phyloP scores from a whole-genome alignment of 345 rosid genomes.

The Kandelia obovata region DNA sequence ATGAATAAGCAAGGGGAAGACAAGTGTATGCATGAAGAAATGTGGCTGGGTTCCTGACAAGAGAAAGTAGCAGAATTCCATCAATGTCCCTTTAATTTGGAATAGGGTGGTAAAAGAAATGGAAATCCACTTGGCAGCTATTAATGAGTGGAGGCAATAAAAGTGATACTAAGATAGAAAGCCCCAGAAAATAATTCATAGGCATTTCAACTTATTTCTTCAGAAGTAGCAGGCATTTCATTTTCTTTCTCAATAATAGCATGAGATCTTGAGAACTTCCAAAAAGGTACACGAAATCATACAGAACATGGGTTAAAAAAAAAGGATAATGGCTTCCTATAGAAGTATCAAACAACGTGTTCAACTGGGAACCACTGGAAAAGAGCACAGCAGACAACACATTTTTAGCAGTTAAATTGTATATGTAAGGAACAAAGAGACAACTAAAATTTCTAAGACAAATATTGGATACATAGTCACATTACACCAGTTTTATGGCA shows the following conservation, averaged over 20 bases:
- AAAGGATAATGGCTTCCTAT: not conserved
- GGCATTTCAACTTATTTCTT: no score
- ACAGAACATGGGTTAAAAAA: not conserved
- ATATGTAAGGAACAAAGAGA: not conserved
- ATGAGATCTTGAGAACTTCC: not conserved
- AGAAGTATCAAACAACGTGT: not conserved
- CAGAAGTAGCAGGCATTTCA: not conserved
- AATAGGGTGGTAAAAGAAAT: not conserved
- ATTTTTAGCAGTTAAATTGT: not conserved
- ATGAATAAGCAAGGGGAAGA: constrained; percentile 78
- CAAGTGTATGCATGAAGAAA: constrained; percentile 97
- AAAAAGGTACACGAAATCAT: not conserved
- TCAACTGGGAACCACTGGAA: not conserved
- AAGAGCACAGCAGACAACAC: not conserved
- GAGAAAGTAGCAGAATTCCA: constrained; percentile 5
- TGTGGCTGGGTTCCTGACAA: constrained; percentile 79
- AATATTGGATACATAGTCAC: not conserved
- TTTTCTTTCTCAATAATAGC: not conserved
- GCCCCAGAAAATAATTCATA: no score
- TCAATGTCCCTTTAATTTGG: constrained; percentile 11
- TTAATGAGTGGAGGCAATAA: not conserved
- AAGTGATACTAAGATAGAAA: not conserved
- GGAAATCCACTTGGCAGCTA: constrained; percentile 1
- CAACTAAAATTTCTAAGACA: not conserved
- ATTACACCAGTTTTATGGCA: not conserved